Percentiles rank a stretch among this genome's conserved stretches.
Conservation (phyloP, 345 rosid species). For the Populus davidiana region DNA sequence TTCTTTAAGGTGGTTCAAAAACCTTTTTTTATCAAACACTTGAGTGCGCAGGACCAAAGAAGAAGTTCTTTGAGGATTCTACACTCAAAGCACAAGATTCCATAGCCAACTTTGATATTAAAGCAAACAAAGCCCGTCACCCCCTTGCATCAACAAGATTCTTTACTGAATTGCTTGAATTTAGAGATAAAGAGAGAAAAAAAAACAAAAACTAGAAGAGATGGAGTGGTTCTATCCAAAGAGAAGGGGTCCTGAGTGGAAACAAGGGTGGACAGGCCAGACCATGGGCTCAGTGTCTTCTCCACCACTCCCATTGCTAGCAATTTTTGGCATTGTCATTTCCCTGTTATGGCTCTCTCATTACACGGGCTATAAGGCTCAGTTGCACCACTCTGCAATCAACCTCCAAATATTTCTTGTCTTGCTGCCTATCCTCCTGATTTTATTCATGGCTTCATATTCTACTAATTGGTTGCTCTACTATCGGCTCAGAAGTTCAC, state of each 20-base stretch:
- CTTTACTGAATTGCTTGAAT: background rate
- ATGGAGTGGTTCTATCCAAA: conserved; percentile 55
- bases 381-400: conserved; percentile 24
- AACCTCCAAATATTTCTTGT: conserved; percentile 40
- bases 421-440: conserved; percentile 35
- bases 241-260: conserved; percentile 60
- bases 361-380: conserved; percentile 27
- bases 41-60: conserved; percentile 19
- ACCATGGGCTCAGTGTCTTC: conserved; percentile 35
- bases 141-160: background rate
- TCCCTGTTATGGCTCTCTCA: conserved; percentile 45
- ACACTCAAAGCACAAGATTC: conserved; percentile 29
- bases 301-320: conserved; percentile 43
- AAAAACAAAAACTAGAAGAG: background rate
- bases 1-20: background rate
- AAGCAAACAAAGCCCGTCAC: background rate
- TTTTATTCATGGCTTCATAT: conserved; percentile 29
- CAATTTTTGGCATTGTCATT: conserved; percentile 47
- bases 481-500: conserved; percentile 11
- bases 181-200: background rate
- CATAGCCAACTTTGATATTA: background rate
- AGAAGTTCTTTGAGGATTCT: background rate
- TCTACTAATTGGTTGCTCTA: conserved; percentile 22
- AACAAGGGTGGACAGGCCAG: conserved; percentile 48
- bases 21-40: background rate